Evolutionary conservation across 2,329 filamentous ascomycete species (phyloP).

Genomic region (Polytolypa hystricis): DNA sequence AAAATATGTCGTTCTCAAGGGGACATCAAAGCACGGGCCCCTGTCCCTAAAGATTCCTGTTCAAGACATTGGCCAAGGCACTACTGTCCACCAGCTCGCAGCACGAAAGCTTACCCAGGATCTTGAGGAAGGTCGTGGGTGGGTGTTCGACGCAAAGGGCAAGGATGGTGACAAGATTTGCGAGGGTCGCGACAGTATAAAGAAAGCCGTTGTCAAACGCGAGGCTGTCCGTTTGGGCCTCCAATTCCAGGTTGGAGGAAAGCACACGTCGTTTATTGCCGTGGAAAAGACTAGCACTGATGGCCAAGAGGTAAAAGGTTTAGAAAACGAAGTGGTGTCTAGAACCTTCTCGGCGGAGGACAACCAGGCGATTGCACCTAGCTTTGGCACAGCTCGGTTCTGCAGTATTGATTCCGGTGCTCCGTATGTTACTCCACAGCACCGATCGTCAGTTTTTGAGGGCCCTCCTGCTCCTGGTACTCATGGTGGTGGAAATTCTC

Average conservation of each 20-base stretch:
- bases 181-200: slow-evolving; percentile 39
- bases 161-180: slow-evolving; percentile 35
- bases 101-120: slow-evolving; percentile 57
- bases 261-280: slow-evolving; percentile 64
- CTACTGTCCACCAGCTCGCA: slow-evolving; percentile 59
- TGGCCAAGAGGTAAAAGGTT: slow-evolving; percentile 1
- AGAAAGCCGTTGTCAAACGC: slow-evolving; percentile 50
- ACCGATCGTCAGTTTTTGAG: background rate
- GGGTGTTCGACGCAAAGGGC: slow-evolving; percentile 46
- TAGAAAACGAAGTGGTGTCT: background rate
- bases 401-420: background rate
- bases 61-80: slow-evolving; percentile 34
- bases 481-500: too few species aligned
- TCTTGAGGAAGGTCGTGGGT: slow-evolving; percentile 59
- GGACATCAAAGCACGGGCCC: slow-evolving; percentile 45
- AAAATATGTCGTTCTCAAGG: slow-evolving; percentile 48
- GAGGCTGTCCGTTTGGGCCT: slow-evolving; percentile 57
- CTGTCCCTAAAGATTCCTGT: slow-evolving; percentile 56
- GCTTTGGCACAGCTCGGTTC: too few species aligned
- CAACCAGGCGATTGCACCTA: too few species aligned
- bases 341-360: too few species aligned
- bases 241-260: slow-evolving; percentile 55
- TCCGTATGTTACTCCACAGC: background rate
- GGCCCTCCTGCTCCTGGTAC: background rate
- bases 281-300: slow-evolving; percentile 14